phyloP scores from a whole-genome alignment of 2,329 filamentous ascomycete genomes.

The Aureobasidium subglaciale region DNA sequence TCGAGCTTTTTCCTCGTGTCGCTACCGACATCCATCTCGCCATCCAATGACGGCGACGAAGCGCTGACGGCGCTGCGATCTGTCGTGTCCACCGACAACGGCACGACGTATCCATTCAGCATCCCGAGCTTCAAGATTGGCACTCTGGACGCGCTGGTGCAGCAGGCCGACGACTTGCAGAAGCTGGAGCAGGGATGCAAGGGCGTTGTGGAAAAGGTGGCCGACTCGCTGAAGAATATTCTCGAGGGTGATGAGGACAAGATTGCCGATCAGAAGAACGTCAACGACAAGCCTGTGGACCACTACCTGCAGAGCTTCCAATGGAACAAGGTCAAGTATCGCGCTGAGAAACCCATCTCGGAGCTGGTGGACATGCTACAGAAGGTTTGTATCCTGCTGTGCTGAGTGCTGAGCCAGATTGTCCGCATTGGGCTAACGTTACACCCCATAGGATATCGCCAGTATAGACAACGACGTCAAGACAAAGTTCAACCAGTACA shows the following conservation, averaged over 20 bases:
- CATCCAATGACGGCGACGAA: constrained; percentile 71
- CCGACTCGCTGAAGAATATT: constrained; percentile 73
- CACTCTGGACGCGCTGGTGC: constrained; percentile 86
- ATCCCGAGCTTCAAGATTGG: constrained; percentile 97
- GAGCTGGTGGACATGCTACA: constrained; percentile 83
- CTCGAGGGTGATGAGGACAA: constrained; percentile 80
- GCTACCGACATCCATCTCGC: constrained; percentile 78
- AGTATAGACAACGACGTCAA: constrained; percentile 96
- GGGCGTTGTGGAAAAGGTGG: constrained; percentile 78
- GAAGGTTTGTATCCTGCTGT: constrained; percentile 51
- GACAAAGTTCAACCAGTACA: constrained; percentile 90
- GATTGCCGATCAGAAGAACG: constrained; percentile 78
- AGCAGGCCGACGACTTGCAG: constrained; percentile 88
- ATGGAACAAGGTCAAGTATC: constrained; percentile 98
- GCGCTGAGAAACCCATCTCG: constrained; percentile 79
- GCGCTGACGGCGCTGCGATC: constrained; percentile 69
- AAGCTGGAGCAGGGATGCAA: constrained; percentile 80
- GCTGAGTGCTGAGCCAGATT: background rate
- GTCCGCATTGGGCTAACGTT: background rate
- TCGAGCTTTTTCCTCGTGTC: constrained; percentile 80
- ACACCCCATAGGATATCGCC: constrained; percentile 61
- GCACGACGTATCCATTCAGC: constrained; percentile 66
- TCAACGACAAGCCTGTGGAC: constrained; percentile 95
- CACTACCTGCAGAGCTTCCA: constrained; percentile 82
- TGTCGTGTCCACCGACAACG: constrained; percentile 67